A percentile compares a stretch with the other conserved stretches of the same genome.
phyloP scores from a whole-genome alignment of 2,329 filamentous ascomycete genomes.

The Ceratocystiopsis brevicomis region DNA sequence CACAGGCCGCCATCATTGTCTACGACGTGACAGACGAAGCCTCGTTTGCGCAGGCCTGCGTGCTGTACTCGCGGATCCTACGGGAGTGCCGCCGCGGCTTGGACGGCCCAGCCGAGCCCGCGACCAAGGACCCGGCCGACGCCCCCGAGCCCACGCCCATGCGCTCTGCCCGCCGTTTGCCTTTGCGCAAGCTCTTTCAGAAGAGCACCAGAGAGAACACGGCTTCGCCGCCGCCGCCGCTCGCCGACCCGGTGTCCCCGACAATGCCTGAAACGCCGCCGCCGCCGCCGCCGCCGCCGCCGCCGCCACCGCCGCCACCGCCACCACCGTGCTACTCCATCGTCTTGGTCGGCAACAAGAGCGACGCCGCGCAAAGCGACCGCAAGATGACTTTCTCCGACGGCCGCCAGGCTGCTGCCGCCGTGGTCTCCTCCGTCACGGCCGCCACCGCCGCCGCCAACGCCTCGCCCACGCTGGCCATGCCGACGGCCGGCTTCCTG shows the following conservation, averaged over 20 bases:
- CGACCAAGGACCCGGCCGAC: no score
- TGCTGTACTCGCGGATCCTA: constrained; percentile 12
- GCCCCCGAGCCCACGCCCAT: no score
- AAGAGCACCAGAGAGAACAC: no score
- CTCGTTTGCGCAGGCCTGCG: constrained; percentile 13
- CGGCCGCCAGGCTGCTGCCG: constrained; percentile 11
- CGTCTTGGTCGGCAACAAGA: constrained; percentile 19
- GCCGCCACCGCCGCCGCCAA: constrained; percentile 2
- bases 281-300: no score
- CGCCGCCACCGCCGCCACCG: neutral
- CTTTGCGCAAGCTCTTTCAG: no score
- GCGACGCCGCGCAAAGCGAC: constrained; percentile 14
- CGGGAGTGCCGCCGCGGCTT: neutral
- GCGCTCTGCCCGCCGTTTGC: no score
- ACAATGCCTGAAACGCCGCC: no score
- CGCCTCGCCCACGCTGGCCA: constrained; percentile 5
- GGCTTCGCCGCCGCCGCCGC: no score
- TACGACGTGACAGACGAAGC: constrained; percentile 15
- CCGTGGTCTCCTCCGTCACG: constrained; percentile 7
- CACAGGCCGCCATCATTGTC: constrained; percentile 21
- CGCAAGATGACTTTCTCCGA: constrained; percentile 16
- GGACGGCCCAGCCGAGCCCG: no score
- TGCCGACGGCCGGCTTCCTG: constrained; percentile 9
- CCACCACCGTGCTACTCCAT: constrained; percentile 14
- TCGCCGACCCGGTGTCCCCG: no score